Conservation (phyloP, 768 basidiomycete species). For the Phaeotremella skinneri region DNA sequence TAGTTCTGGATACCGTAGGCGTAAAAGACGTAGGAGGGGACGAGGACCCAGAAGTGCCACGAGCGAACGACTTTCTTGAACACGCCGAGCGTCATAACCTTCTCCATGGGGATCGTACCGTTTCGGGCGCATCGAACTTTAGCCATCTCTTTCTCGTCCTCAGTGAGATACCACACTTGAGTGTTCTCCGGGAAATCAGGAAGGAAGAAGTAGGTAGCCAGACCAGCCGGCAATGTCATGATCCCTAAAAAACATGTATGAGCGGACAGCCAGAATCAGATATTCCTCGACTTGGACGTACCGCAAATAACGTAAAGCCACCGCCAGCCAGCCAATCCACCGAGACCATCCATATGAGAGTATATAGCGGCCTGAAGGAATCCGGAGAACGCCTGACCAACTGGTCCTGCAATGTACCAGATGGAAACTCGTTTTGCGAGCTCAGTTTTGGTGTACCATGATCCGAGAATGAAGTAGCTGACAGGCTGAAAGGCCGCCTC, state of each 20-base stretch:
- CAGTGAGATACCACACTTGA: slow-evolving; percentile 25
- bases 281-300: no score
- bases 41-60: slow-evolving; percentile 3
- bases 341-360: slow-evolving; percentile 21
- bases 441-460: slow-evolving; percentile 23
- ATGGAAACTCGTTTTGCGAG: slow-evolving; percentile 26
- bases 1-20: slow-evolving; percentile 2
- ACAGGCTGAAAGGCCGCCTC: slow-evolving; percentile 25
- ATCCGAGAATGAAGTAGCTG: slow-evolving; percentile 20
- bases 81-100: neutral
- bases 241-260: neutral
- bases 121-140: slow-evolving; percentile 14
- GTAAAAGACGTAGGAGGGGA: slow-evolving; percentile 1
- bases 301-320: slow-evolving; percentile 28
- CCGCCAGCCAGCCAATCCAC: slow-evolving; percentile 25
- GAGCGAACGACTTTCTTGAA: neutral
- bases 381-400: slow-evolving; percentile 5
- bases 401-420: slow-evolving; percentile 18
- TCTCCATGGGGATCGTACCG: slow-evolving; percentile 1
- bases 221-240: slow-evolving; percentile 6
- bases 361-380: slow-evolving; percentile 34
- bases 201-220: neutral
- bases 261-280: neutral
- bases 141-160: slow-evolving; percentile 23
- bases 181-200: slow-evolving; percentile 1